These are phyloP conservation scores for Paraphaeosphaeria sporulosa DNA, from an alignment of 2,329 filamentous ascomycete genomes.

Conservation along the genomic window DNA sequence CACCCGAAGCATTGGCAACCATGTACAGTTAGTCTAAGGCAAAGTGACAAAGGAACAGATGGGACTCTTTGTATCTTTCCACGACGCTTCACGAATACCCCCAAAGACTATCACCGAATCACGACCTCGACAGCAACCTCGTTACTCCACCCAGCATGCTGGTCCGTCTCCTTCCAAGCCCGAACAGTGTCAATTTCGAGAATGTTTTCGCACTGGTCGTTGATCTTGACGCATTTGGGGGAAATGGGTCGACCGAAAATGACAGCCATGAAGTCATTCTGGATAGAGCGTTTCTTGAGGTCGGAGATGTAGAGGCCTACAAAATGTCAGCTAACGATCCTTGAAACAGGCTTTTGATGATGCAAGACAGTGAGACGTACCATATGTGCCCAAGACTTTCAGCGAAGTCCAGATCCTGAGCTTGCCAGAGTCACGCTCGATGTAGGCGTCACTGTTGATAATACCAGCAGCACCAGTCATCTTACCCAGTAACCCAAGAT, in stretches of 20 bases:
- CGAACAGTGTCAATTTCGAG: slow-evolving; percentile 78
- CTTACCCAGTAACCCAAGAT: slow-evolving; percentile 81
- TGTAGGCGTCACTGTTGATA: slow-evolving; percentile 65
- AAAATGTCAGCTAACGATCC: slow-evolving; percentile 13
- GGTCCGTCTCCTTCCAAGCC: slow-evolving; percentile 78
- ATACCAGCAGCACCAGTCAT: slow-evolving; percentile 90
- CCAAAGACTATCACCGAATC: slow-evolving; percentile 30
- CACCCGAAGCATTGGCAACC: too few relatives aligned
- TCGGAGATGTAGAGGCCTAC: slow-evolving; percentile 78
- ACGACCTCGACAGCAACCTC: slow-evolving; percentile 45
- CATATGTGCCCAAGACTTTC: slow-evolving; percentile 80
- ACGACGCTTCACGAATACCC: not conserved
- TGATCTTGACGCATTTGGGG: slow-evolving; percentile 68
- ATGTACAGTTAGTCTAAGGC: too few relatives aligned
- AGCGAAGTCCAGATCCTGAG: slow-evolving; percentile 72
- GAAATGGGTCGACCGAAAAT: slow-evolving; percentile 78
- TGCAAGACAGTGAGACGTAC: slow-evolving; percentile 51
- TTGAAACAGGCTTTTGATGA: not conserved
- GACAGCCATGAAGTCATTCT: slow-evolving; percentile 74
- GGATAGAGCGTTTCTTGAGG: slow-evolving; percentile 67
- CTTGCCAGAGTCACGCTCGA: slow-evolving; percentile 64
- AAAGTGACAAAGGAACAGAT: too few relatives aligned
- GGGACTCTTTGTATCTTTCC: too few relatives aligned
- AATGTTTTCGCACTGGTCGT: slow-evolving; percentile 62
- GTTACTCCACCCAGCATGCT: slow-evolving; percentile 79